Conservation (phyloP, 108 stramenopile species). For the Cylindrotheca closterium region DNA sequence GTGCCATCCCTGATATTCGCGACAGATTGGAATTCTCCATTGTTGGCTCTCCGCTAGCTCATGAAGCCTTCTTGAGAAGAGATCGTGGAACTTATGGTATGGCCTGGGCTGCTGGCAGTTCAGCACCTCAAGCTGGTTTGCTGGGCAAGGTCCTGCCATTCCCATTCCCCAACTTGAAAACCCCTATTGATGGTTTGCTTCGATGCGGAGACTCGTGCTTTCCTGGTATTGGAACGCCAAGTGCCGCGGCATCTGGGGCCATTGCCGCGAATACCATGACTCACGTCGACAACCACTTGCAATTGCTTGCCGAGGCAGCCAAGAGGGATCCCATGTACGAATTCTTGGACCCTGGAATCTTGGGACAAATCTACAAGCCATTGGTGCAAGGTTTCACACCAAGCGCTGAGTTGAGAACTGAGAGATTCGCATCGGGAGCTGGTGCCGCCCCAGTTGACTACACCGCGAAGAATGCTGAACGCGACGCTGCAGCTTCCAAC, state of each 20-base stretch:
- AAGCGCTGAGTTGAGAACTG: conserved; percentile 64
- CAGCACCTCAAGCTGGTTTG: conserved; percentile 84
- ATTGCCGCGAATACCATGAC: conserved; percentile 87
- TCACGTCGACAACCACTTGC: conserved; percentile 80
- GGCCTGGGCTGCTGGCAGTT: conserved; percentile 95
- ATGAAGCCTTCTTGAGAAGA: conserved; percentile 92
- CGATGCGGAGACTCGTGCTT: conserved; percentile 94
- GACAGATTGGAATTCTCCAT: conserved; percentile 89
- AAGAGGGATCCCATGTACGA: conserved; percentile 85
- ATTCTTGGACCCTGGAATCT: conserved; percentile 82
- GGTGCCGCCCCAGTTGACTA: background rate
- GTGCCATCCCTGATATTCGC: conserved; percentile 91
- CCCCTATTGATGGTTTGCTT: conserved; percentile 86
- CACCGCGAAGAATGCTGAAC: background rate
- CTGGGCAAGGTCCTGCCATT: conserved; percentile 75
- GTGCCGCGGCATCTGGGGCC: conserved; percentile 93
- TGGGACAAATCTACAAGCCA: conserved; percentile 79
- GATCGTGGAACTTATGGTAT: conserved; percentile 92
- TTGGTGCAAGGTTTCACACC: conserved; percentile 81
- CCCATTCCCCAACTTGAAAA: conserved; percentile 90
- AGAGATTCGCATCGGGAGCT: background rate
- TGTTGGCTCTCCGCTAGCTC: conserved; percentile 91
- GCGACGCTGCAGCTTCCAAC: background rate
- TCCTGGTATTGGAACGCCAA: conserved; percentile 93
- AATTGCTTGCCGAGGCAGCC: conserved; percentile 75